Percentiles rank a stretch among this genome's conserved stretches.
Evolutionary conservation across 2,329 filamentous ascomycete genomes (phyloP).

Genomic region (Eurotiales sp.): DNA sequence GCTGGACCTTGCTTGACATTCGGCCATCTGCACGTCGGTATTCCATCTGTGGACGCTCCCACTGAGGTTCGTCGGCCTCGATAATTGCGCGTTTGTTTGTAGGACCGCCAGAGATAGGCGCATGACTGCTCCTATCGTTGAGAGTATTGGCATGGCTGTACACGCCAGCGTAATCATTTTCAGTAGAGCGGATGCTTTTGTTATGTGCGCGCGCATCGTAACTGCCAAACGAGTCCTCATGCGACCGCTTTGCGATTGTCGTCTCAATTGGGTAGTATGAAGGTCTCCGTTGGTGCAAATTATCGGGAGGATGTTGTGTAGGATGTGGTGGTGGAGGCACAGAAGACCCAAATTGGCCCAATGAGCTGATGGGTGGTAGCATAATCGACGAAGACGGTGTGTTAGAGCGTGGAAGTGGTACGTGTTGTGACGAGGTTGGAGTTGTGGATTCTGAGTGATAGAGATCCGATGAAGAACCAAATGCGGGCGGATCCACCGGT

Average conservation of each 20-base stretch:
- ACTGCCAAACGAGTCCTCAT: slow-evolving; percentile 36
- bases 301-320: slow-evolving; percentile 23
- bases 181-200: slow-evolving; percentile 10
- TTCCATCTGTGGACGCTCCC: slow-evolving; percentile 24
- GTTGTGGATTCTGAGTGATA: slow-evolving; percentile 2
- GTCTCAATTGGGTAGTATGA: slow-evolving; percentile 30
- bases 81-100: neutral
- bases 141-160: slow-evolving; percentile 34
- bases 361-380: slow-evolving; percentile 33
- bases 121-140: slow-evolving; percentile 37
- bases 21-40: slow-evolving; percentile 35
- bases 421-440: neutral
- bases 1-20: slow-evolving; percentile 31
- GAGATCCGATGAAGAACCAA: neutral
- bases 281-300: slow-evolving; percentile 14
- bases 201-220: slow-evolving; percentile 19
- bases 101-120: slow-evolving; percentile 11
- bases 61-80: slow-evolving; percentile 4
- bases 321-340: slow-evolving; percentile 8
- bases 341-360: slow-evolving; percentile 7
- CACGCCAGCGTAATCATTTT: slow-evolving; percentile 10
- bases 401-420: slow-evolving; percentile 13
- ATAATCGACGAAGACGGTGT: slow-evolving; percentile 23
- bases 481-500: slow-evolving; percentile 11
- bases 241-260: slow-evolving; percentile 29